phyloP scores from a whole-genome alignment of 176 grass and related monocot species.

The Hordeum marinum region DNA sequence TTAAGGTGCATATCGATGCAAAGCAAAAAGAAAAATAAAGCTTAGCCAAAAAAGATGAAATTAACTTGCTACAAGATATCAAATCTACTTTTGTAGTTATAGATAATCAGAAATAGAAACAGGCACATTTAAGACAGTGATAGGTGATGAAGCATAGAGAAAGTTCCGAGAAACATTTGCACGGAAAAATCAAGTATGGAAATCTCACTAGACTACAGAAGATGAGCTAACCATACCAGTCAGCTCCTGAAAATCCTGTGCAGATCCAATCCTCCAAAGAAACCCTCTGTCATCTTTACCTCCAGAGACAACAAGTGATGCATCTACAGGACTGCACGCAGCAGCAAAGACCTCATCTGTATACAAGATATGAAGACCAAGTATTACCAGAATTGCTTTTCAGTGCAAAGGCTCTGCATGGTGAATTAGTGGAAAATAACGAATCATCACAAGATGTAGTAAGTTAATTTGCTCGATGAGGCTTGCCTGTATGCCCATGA shows the following conservation, averaged over 20 bases:
- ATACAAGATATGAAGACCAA: slow-evolving; percentile 7
- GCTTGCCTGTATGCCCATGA: slow-evolving; percentile 46
- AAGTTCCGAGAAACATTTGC: not conserved
- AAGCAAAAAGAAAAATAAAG: not conserved
- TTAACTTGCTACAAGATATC: not conserved
- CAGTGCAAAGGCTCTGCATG: not conserved
- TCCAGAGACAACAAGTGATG: slow-evolving; percentile 75
- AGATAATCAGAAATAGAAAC: slow-evolving; percentile 12
- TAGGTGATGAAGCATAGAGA: not conserved
- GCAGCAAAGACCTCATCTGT: slow-evolving; percentile 78
- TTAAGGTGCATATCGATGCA: not conserved
- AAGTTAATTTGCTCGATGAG: not conserved
- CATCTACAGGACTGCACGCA: slow-evolving; percentile 68
- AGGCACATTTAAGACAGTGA: not conserved
- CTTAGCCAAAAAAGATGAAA: not conserved
- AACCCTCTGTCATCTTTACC: slow-evolving; percentile 91
- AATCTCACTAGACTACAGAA: not conserved
- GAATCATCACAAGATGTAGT: not conserved
- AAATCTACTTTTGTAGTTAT: not conserved
- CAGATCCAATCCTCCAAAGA: slow-evolving; percentile 80
- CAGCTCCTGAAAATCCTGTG: slow-evolving; percentile 57
- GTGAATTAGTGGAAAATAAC: not conserved
- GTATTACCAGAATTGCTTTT: not conserved
- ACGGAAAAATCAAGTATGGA: not conserved
- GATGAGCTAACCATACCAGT: slow-evolving; percentile 15